Evolutionary conservation across 257 asterid genomes (phyloP).

Genomic region (Solanum peruvianum): DNA sequence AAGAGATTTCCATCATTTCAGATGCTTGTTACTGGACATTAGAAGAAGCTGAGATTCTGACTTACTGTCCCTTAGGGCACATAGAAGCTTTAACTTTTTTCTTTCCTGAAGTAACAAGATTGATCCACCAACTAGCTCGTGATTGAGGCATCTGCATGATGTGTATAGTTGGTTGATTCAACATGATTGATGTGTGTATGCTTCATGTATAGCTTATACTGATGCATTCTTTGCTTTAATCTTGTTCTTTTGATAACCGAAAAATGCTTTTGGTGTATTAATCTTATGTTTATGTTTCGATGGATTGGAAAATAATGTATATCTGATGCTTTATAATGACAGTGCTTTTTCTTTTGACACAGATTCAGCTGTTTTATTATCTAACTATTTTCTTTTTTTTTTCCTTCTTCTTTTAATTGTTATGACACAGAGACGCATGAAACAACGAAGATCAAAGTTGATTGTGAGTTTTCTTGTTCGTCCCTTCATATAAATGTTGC

Average conservation of each 20-base stretch:
- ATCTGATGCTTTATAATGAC: neutral
- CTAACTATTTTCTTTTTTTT: neutral
- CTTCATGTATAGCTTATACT: neutral
- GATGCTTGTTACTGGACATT: neutral
- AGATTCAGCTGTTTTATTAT: neutral
- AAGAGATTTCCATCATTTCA: neutral
- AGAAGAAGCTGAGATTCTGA: neutral
- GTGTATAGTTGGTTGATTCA: neutral
- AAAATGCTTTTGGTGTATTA: neutral
- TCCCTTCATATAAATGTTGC: neutral
- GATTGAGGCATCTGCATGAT: neutral
- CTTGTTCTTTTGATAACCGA: neutral
- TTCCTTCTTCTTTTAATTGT: neutral
- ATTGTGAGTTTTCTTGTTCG: conserved; percentile 49
- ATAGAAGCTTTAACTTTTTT: neutral
- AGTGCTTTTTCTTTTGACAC: neutral
- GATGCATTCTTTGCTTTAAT: neutral
- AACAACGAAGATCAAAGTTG: conserved; percentile 69
- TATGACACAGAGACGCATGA: conserved; percentile 72
- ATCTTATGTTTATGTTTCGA: neutral
- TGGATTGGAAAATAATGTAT: neutral
- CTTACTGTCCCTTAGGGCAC: neutral
- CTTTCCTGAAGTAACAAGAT: neutral
- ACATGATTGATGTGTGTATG: neutral
- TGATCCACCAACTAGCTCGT: neutral